Conservation (phyloP, 2,329 filamentous ascomycete species). For the Colletotrichum karsti region DNA sequence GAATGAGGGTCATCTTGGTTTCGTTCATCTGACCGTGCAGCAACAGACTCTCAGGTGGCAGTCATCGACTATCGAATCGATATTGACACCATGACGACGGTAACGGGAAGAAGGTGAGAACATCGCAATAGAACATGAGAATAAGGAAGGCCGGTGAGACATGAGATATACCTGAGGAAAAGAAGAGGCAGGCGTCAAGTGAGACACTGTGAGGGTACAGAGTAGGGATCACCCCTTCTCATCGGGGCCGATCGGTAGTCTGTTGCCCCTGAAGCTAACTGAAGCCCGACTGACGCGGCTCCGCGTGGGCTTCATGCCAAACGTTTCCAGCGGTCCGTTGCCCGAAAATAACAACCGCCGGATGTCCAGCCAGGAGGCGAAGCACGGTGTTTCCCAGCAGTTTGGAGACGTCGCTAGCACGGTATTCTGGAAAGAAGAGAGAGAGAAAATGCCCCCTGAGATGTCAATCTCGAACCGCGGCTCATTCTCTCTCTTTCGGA, state of each 20-base stretch:
- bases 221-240: not conserved
- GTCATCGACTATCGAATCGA: not conserved
- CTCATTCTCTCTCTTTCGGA: not conserved
- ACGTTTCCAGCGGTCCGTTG: not conserved
- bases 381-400: not conserved
- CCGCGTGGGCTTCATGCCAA: not conserved
- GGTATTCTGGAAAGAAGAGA: not conserved
- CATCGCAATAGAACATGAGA: not conserved
- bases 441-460: no score
- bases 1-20: not conserved
- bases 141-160: not conserved
- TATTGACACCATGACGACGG: not conserved
- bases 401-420: not conserved
- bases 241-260: not conserved
- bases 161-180: not conserved
- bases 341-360: not conserved
- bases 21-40: not conserved
- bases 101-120: not conserved
- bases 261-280: constrained; percentile 12
- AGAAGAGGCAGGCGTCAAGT: not conserved
- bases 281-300: constrained; percentile 9
- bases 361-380: not conserved
- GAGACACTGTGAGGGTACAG: constrained; percentile 11
- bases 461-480: not conserved
- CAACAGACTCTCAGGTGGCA: not conserved